Percentiles rank a stretch among this genome's conserved stretches.
phyloP scores from a whole-genome alignment of 75 land plant genomes.

The Picea sitchensis region DNA sequence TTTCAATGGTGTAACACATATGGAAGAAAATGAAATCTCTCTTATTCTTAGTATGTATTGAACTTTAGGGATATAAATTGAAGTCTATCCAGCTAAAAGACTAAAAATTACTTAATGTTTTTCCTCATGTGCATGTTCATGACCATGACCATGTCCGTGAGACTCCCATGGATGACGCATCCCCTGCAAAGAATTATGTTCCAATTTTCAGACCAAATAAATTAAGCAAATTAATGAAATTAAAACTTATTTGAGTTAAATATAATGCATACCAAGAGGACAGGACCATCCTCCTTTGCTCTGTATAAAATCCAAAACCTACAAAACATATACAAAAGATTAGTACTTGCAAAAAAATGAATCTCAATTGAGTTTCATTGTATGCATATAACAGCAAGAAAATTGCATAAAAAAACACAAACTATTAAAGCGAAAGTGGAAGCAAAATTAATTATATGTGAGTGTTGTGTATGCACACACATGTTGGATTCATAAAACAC shows the following conservation, averaged over 20 bases:
- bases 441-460: too few species aligned
- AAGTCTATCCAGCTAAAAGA: not conserved
- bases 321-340: conserved; percentile 9
- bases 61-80: too few species aligned
- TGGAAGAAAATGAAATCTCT: too few species aligned
- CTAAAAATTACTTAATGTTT: not conserved
- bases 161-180: conserved; percentile 73
- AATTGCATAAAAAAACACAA: too few species aligned
- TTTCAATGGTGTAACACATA: too few species aligned
- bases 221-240: not conserved
- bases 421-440: too few species aligned
- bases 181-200: conserved; percentile 26
- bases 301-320: conserved; percentile 73
- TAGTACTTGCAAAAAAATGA: too few species aligned
- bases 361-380: too few species aligned
- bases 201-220: not conserved
- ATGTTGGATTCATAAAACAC: too few species aligned
- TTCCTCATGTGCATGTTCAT: conserved; percentile 31
- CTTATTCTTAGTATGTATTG: too few species aligned
- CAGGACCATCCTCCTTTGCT: conserved; percentile 66
- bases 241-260: not conserved
- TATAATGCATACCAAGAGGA: conserved; percentile 35
- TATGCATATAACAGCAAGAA: too few species aligned
- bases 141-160: conserved; percentile 34
- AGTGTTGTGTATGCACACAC: too few species aligned